Evolutionary conservation across 768 basidiomycete genomes (phyloP).

Genomic region (Phylloporus arenicola): DNA sequence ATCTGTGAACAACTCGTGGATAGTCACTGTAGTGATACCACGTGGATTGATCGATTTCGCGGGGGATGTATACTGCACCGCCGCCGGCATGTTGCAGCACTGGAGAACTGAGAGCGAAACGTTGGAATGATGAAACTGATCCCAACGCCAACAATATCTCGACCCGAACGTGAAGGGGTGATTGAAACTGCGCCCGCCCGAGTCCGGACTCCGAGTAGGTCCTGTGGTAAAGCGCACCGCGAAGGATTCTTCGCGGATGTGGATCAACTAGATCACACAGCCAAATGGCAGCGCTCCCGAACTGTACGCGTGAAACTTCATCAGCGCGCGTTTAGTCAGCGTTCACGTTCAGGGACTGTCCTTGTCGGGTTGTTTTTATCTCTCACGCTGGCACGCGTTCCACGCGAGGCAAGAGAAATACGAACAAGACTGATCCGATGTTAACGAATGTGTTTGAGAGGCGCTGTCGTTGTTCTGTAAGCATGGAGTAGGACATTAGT

Average conservation of each 20-base stretch:
- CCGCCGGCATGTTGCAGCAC: neutral
- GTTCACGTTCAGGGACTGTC: neutral
- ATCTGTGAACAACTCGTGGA: neutral
- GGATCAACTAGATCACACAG: neutral
- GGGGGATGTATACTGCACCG: neutral
- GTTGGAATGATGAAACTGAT: neutral
- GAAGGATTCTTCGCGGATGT: neutral
- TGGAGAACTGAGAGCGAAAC: neutral
- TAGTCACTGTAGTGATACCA: neutral
- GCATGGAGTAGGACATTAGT: neutral
- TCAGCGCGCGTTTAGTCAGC: neutral
- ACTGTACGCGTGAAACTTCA: neutral
- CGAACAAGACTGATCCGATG: neutral
- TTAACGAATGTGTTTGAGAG: neutral
- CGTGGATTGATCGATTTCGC: neutral
- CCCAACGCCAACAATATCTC: neutral
- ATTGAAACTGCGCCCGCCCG: neutral
- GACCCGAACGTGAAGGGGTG: neutral
- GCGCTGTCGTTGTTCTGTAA: neutral
- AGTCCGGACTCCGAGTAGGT: neutral
- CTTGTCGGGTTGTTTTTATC: neutral
- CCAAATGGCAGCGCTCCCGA: neutral
- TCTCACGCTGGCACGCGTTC: neutral
- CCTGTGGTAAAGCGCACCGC: neutral
- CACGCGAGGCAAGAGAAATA: too few species aligned